Base-by-base conservation (phyloP, 352 stramenopile species). In the Phytophthora agathidicida region DNA sequence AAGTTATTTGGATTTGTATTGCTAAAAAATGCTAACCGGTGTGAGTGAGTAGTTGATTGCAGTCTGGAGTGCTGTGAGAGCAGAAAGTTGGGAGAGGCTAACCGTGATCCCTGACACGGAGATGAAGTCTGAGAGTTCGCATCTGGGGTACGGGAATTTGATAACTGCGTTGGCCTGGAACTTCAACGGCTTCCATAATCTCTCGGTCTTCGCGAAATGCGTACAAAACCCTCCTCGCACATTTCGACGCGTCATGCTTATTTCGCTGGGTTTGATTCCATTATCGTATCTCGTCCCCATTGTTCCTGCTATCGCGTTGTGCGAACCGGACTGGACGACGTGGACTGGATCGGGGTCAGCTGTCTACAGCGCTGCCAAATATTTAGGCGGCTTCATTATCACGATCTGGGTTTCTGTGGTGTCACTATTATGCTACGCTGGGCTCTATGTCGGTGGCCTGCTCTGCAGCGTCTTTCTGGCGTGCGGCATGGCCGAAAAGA, bases 121-220 rank as follows among this genome's bases (percentile, higher is more conserved):
- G 4, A 37, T 60, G 22, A 45, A 37, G 31, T 26, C 32, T 62
- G 10, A 54, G 7, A 44, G 62, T 8, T 41, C 75, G 6, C 46
- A 72, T 24, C 55, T 78, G n/a, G 32, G 49, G 1, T 67, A 63
- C 46, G 37, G 36, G 0, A 49, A 44, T 1, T 27, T 86, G 5
- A 30, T 87, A 27, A 76, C 46, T 23, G 57, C 57, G 3, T 49
- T 89, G 11, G 71, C 83, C 14, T 86, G 74, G 74, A 71, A 68
- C 62, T 89, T 72, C 51, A 80, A 77, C 41, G 79, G 76, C 8
- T 86, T 83, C 51, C 63, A 74, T 39, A 87, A 86, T 27, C 31
- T 89, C 23, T 82, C 76, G 5, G 70, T 84, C 20, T 80, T 84
- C 33, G 74, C 62, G 8, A 70, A 66, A 10, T 75, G 68, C 32